Percentiles rank a stretch among this genome's conserved stretches.
These are phyloP conservation scores for Lepidium aucheri DNA, from an alignment of 345 rosid genomes.

Conservation along the genomic window DNA sequence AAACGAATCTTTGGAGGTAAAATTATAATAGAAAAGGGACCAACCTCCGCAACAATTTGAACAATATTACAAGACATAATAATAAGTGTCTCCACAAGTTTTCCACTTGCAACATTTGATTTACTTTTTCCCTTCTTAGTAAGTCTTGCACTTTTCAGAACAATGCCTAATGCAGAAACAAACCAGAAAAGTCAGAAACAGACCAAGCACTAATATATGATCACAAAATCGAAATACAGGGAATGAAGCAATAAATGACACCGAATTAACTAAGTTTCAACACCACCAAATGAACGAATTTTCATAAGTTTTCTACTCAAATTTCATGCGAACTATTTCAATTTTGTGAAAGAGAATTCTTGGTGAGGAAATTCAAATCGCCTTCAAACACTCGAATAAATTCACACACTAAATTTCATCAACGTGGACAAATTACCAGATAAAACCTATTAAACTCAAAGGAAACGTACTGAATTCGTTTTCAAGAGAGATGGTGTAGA, in stretches of 20 bases:
- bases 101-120: slow-evolving; percentile 48
- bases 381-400: not conserved
- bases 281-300: not conserved
- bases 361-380: not conserved
- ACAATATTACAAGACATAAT: slow-evolving; percentile 57
- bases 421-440: not conserved
- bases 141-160: slow-evolving; percentile 76
- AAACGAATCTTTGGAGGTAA: not conserved
- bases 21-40: not conserved
- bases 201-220: not conserved
- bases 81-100: slow-evolving; percentile 48
- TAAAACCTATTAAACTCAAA: not conserved
- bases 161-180: slow-evolving; percentile 45
- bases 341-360: not conserved
- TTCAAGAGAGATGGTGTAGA: slow-evolving; percentile 67
- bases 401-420: not conserved
- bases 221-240: not conserved
- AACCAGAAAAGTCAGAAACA: not conserved
- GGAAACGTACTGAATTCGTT: slow-evolving; percentile 42
- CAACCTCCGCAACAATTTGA: slow-evolving; percentile 74
- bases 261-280: not conserved
- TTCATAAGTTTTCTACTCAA: slow-evolving; percentile 7
- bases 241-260: not conserved
- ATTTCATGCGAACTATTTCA: not conserved
- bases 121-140: slow-evolving; percentile 58